Base-by-base conservation (phyloP, 495 filamentous ascomycete species). In the Tuber calosporum region DNA sequence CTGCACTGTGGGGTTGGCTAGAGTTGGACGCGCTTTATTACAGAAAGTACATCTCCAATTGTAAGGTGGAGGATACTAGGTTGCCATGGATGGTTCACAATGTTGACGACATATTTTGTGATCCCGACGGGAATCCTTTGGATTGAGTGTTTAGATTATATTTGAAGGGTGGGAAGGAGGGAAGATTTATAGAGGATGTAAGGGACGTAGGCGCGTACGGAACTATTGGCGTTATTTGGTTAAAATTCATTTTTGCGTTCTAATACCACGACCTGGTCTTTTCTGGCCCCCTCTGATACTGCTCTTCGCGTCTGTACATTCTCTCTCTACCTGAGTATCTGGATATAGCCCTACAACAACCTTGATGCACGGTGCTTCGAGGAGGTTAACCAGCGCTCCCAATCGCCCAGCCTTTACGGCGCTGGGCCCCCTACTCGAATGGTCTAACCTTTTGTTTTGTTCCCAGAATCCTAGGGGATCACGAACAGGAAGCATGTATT, bases 61-160 rank as follows among this genome's bases (percentile, higher is more conserved):
- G 76, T 17, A 26, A 68, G 43, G 62, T 68, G 40, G 26, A 38
- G 22, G 38, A 45, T 30, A 66, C 17, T 34, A 13, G 26, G 30
- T 34, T 62, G 53, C 30, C 70, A 5, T 67, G 69, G 67, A 43
- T 68, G 36, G 68, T 53, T 48, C 70, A 68, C n/a, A 66, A 73
- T 68, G 68, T 72, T 45, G 69, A 66, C 2, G 78, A 79, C 69
- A 66, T 80, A 43, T 80, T 80, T 80, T 80, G 77, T 43, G 72
- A 80, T 72, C 13, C 37, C 34, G 67, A 77, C 8, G 78, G 74
- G 26, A 73, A 74, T 26, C 45, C 45, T 39, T 73, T 78, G 19
- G 67, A 45, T 38, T 73, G 68, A 73, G 53, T 62, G 53, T 62
- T 62, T 62, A 26, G n/a, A 26, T 62, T 62, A 62, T 34, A 26